Percentiles rank a stretch among this genome's conserved stretches.
Evolutionary conservation across 768 basidiomycete genomes (phyloP).

Genomic region (Tephrocybe sp.): DNA sequence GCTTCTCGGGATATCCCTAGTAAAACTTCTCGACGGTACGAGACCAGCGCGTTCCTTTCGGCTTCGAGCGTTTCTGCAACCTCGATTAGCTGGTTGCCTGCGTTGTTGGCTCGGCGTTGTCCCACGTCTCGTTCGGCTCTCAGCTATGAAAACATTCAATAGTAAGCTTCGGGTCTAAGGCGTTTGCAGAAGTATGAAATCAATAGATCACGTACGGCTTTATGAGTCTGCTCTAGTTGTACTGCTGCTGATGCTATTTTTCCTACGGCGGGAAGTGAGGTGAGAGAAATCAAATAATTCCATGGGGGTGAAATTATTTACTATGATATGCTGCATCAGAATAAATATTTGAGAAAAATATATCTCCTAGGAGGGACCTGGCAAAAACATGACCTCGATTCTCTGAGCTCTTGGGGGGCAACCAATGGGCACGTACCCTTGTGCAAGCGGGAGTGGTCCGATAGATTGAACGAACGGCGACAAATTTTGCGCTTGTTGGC

Average conservation of each 20-base stretch:
- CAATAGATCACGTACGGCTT: conserved; percentile 24
- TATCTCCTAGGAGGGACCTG: conserved; percentile 36
- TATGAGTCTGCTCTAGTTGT: conserved; percentile 33
- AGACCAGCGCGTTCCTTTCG: conserved; percentile 24
- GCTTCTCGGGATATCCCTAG: conserved; percentile 24
- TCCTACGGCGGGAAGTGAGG: conserved; percentile 21
- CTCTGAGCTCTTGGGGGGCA: background rate
- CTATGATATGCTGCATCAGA: conserved; percentile 41
- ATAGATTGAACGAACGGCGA: conserved; percentile 36
- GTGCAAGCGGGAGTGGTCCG: conserved; percentile 33
- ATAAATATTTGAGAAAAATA: conserved; percentile 42
- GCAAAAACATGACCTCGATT: background rate
- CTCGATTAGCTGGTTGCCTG: conserved; percentile 24
- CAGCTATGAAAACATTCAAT: conserved; percentile 26
- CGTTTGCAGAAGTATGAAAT: background rate
- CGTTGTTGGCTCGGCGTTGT: conserved; percentile 24
- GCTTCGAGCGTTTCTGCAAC: conserved; percentile 24
- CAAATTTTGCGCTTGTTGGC: conserved; percentile 34
- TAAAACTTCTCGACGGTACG: conserved; percentile 32
- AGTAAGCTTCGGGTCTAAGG: background rate
- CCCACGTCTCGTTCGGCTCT: conserved; percentile 29
- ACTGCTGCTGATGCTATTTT: conserved; percentile 34
- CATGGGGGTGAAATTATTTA: conserved; percentile 17
- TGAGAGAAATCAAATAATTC: background rate
- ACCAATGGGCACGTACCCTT: conserved; percentile 27